Percentiles rank a stretch among this genome's conserved stretches.
Evolutionary conservation across 495 filamentous ascomycete genomes (phyloP).

Genomic region (Recurvomyces mirabilis): DNA sequence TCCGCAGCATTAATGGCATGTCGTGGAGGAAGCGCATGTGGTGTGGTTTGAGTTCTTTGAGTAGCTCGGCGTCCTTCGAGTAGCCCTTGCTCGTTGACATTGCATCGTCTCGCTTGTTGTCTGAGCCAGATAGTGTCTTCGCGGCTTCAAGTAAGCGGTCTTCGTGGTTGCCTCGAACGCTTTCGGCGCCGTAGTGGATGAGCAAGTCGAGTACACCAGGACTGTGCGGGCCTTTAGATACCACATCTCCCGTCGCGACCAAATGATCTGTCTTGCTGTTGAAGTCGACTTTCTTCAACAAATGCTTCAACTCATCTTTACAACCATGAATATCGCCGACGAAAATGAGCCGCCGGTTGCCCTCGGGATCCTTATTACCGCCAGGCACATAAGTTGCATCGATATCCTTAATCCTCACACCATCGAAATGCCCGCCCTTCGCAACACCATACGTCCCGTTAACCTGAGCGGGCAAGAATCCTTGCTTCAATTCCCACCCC

Average conservation of each 20-base stretch:
- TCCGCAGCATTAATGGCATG: slow-evolving; percentile 21
- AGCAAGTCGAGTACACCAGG: slow-evolving; percentile 64
- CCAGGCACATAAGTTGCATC: slow-evolving; percentile 7
- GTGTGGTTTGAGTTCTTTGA: slow-evolving; percentile 6
- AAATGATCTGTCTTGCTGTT: slow-evolving; percentile 57
- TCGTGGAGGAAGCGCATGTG: slow-evolving; percentile 14
- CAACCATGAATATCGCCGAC: slow-evolving; percentile 91
- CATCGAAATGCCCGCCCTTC: slow-evolving; percentile 9
- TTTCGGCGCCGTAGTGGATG: slow-evolving; percentile 55
- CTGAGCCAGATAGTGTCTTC: not conserved
- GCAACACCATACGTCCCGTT: slow-evolving; percentile 12
- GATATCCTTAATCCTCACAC: slow-evolving; percentile 6
- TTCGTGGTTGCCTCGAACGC: slow-evolving; percentile 89
- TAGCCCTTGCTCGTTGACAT: slow-evolving; percentile 1
- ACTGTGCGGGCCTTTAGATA: slow-evolving; percentile 82
- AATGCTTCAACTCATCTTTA: slow-evolving; percentile 46
- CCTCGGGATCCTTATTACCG: slow-evolving; percentile 9
- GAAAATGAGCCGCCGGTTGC: slow-evolving; percentile 48
- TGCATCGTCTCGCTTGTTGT: not conserved
- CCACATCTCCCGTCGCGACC: slow-evolving; percentile 71
- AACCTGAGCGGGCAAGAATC: not conserved
- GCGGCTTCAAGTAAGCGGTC: slow-evolving; percentile 52
- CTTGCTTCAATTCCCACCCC: slow-evolving; percentile 4
- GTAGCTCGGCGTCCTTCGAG: slow-evolving; percentile 11
- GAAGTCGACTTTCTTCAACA: slow-evolving; percentile 61